Evolutionary conservation across 2,329 filamentous ascomycete genomes (phyloP), one percentile per base, ranked within the genome.

Genomic region (Neophaeococcomyces aloes): DNA sequence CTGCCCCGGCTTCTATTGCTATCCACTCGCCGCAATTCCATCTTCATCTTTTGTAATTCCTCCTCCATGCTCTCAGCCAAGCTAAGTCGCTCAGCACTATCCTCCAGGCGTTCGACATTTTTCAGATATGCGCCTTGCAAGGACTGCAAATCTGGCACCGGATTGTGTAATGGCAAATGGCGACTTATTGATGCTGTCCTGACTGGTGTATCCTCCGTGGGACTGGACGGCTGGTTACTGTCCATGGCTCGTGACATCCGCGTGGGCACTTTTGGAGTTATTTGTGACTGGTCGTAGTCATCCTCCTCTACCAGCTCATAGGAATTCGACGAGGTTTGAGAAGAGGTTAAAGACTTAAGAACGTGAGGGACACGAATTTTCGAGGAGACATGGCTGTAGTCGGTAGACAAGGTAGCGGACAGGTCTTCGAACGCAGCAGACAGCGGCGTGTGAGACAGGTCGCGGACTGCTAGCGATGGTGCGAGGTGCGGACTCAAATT

Each of bases 81-180:
- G 54, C 67, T 71, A 46, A 72, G 56, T 27, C 64, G 64, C 55
- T 70, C 68, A 13, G 68, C 69, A 49, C 63, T 68, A 49, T 63
- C 59, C 51, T 72, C 69, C 50, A 72, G 52, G 33, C 68, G 60
- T 52, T 69, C 67, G 44, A 72, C 65, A 61, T 72, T 71, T 48
- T 65, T 65, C 23, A 64, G 54, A 47, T 71, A 70, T 19, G 69
- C 69, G 32, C 69, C 69, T 59, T 72, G 69, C 45, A 70, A 49
- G 27, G 68, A 65, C 48, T 72, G 68, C 13, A 71, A 59, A 51
- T 69, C 69, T 3, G 69, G 69, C 11, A 60, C 70, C 13, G 69
- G 69, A 55, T 70, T 68, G 44, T 62, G 65, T 45, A 71, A 60
- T 48, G 65, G 65, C 13, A 66, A 57, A 30, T 67, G 59, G 29